Evolutionary conservation across 805 yeast species (phyloP), one percentile per base, ranked within the genome.

Genomic region (Cyberlindnera sargentensis): DNA sequence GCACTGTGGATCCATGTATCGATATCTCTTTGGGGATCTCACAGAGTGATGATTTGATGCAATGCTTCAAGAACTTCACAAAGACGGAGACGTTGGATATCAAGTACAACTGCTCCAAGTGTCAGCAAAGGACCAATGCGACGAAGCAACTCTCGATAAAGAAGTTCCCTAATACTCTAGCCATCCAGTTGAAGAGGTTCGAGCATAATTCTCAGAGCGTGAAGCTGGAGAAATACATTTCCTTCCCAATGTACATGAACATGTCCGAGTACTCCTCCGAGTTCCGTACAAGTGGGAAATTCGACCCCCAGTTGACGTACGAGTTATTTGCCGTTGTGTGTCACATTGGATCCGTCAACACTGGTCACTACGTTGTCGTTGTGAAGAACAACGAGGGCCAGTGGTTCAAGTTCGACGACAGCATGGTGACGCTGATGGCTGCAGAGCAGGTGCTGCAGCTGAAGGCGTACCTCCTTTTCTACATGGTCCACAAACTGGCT

Each of bases 381-480:
- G 75, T 86, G 47, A 91, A 90, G 58, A 76, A 71, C 43, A 68
- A 76, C n/a, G 74, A 76, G 35, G 84, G 88, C 3, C 72, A 75
- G 54, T 93, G 99, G 99, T 84, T 84, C 60, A 81, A 78, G 60
- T 90, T 89, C 60, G 96, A 93, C 58, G 99, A 93, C 65, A 80
- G 93, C 15, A 78, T 81, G 55, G 84, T 93, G 10, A 76, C 89
- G 2, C 61, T 77, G 43, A 73, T 88, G 8, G 62, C 79, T 7
- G 78, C 73, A 42, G 76, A 78, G 39, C 81, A 81, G 44, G 95
- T 90, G 10, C 65, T 78, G 43, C 67, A 71, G 36, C 70, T 87
- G 29, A 83, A 77, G 48, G 97, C 97, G 36, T 93, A 93, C 61
- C 67, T 91, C 50, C 64, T 90, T 49, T 87, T 79, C 51, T 85